phyloP scores from a whole-genome alignment of 2,329 filamentous ascomycete genomes.

The Blastomyces silverae region DNA sequence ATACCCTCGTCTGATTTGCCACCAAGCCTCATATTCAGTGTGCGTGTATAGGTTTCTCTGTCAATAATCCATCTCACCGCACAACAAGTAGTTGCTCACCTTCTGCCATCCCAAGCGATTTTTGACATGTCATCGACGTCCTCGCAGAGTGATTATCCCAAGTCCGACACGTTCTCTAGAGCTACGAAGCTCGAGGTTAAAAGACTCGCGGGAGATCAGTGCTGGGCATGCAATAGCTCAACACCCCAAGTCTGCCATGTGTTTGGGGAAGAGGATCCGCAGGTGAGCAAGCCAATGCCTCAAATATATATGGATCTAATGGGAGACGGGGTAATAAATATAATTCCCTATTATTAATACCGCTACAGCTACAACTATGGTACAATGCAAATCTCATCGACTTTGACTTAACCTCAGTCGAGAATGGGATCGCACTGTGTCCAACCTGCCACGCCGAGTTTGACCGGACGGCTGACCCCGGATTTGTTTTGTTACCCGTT shows the following conservation, averaged over 20 bases:
- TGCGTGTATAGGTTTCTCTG: neutral
- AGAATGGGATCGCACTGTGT: neutral
- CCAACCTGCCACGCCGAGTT: neutral
- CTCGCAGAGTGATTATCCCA: neutral
- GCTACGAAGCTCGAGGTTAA: neutral
- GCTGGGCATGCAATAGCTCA: neutral
- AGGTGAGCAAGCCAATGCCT: no score
- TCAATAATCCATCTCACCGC: neutral
- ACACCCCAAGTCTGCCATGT: neutral
- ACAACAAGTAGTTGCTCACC: no score
- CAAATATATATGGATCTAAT: neutral
- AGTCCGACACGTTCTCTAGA: neutral
- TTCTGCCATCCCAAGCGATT: no score
- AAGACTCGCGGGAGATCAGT: neutral
- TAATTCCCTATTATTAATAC: neutral
- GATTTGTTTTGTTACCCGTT: neutral
- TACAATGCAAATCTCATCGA: neutral
- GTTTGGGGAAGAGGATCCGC: neutral
- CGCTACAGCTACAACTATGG: neutral
- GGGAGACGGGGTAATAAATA: neutral
- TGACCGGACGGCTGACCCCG: neutral
- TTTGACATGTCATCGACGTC: neutral
- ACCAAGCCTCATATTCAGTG: no score
- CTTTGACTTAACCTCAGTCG: neutral
- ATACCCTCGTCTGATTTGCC: no score